phyloP scores from a whole-genome alignment of 208 protist genomes.

The Trypanosoma avium region DNA sequence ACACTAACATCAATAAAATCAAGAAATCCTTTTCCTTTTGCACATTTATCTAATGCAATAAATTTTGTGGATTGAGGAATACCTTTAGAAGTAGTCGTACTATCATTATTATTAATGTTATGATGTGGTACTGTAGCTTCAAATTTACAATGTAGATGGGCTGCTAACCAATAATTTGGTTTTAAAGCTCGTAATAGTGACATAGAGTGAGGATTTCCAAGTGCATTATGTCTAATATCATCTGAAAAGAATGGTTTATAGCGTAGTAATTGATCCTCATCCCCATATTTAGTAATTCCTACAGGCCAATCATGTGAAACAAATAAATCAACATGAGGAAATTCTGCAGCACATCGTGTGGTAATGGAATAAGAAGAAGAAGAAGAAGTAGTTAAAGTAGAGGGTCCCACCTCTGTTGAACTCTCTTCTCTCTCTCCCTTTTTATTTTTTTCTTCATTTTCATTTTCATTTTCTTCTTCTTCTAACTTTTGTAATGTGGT shows the following conservation, averaged over 20 bases:
- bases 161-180: conserved; percentile 82
- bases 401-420: too few relatives aligned
- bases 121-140: conserved; percentile 61
- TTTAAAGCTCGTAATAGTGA: conserved; percentile 49
- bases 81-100: conserved; percentile 4
- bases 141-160: conserved; percentile 90
- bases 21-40: conserved; percentile 71
- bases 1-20: conserved; percentile 73
- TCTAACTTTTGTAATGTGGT: background rate
- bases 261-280: conserved; percentile 72
- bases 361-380: too few relatives aligned
- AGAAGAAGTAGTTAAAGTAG: too few relatives aligned
- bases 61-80: conserved; percentile 45
- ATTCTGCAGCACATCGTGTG: conserved; percentile 3
- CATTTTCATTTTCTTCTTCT: background rate
- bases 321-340: conserved; percentile 64
- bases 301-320: conserved; percentile 92
- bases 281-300: conserved; percentile 84
- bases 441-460: background rate
- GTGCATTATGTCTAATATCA: conserved; percentile 64
- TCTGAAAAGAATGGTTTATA: conserved; percentile 88
- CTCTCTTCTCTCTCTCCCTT: background rate
- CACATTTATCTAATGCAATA: conserved; percentile 89
- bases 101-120: conserved; percentile 6
- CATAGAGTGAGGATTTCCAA: conserved; percentile 88